phyloP scores from a whole-genome alignment of 2,329 filamentous ascomycete species.

The Cladophialophora exuberans region DNA sequence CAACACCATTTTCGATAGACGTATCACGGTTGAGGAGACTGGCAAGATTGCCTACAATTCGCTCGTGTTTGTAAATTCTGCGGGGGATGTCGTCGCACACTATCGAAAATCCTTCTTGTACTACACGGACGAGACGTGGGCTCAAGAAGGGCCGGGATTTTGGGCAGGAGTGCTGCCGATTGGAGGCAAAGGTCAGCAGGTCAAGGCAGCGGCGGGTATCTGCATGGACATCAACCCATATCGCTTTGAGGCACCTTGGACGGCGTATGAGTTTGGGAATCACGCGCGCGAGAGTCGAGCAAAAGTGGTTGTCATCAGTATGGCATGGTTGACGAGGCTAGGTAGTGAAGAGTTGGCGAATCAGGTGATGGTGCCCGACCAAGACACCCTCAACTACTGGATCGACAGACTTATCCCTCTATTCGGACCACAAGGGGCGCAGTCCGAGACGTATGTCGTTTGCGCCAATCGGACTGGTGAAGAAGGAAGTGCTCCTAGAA shows the following conservation, averaged over 20 bases:
- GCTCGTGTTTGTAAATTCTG: constrained; percentile 59
- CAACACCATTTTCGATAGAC: constrained; percentile 30
- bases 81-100: constrained; percentile 58
- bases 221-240: constrained; percentile 66
- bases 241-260: constrained; percentile 61
- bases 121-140: constrained; percentile 70
- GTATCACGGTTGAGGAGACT: constrained; percentile 26
- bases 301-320: constrained; percentile 61
- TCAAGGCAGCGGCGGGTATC: constrained; percentile 52
- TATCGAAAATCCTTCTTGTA: constrained; percentile 69
- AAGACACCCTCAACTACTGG: constrained; percentile 67
- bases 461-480: constrained; percentile 52
- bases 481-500: constrained; percentile 41
- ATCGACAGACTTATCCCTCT: constrained; percentile 61
- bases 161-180: constrained; percentile 37
- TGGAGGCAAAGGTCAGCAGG: constrained; percentile 31
- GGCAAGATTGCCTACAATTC: constrained; percentile 56
- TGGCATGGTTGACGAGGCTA: constrained; percentile 64
- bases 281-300: constrained; percentile 54
- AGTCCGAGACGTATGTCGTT: constrained; percentile 47
- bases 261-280: constrained; percentile 63
- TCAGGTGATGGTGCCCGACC: constrained; percentile 53
- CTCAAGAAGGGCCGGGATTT: constrained; percentile 52
- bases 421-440: constrained; percentile 34
- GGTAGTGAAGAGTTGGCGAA: constrained; percentile 51